Percentiles rank a stretch among this genome's conserved stretches.
Evolutionary conservation across 2,329 filamentous ascomycete genomes (phyloP).

Genomic region (Tolypocladium amazonense): DNA sequence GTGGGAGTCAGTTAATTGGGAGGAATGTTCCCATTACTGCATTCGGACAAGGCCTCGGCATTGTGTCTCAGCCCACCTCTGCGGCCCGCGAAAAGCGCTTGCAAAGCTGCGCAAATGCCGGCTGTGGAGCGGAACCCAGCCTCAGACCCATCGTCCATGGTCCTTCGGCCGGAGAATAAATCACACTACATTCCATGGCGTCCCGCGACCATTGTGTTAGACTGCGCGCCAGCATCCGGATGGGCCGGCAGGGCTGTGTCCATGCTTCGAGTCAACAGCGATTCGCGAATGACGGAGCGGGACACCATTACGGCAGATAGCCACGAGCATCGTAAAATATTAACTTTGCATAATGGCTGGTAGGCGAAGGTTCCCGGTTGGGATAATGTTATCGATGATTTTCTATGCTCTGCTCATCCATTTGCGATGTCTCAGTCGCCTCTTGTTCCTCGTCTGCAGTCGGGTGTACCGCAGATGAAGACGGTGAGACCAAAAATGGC

Average conservation of each 20-base stretch:
- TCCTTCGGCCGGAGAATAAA: not conserved
- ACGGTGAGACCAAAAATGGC: not conserved
- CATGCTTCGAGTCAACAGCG: not conserved
- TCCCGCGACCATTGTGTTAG: not conserved
- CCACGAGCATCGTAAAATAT: not conserved
- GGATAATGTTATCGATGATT: not conserved
- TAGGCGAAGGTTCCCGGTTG: not conserved
- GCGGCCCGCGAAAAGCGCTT: not conserved
- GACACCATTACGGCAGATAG: not conserved
- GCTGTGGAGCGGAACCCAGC: not conserved
- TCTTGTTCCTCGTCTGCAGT: not conserved
- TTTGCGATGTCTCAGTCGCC: not conserved
- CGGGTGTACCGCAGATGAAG: not conserved
- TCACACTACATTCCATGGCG: not conserved
- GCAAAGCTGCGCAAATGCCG: not conserved
- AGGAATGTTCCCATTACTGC: not conserved
- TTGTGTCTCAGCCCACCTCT: not conserved
- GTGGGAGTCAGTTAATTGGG: not conserved
- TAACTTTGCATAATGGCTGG: not conserved
- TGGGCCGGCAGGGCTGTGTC: not conserved
- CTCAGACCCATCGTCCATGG: not conserved
- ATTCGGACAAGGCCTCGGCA: not conserved
- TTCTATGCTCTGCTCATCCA: not conserved
- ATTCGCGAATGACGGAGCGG: not conserved
- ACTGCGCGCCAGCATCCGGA: not conserved